These are phyloP conservation scores for Zygosaccharomyces rouxii DNA, from an alignment of 805 yeast genomes.

Conservation along the genomic window DNA sequence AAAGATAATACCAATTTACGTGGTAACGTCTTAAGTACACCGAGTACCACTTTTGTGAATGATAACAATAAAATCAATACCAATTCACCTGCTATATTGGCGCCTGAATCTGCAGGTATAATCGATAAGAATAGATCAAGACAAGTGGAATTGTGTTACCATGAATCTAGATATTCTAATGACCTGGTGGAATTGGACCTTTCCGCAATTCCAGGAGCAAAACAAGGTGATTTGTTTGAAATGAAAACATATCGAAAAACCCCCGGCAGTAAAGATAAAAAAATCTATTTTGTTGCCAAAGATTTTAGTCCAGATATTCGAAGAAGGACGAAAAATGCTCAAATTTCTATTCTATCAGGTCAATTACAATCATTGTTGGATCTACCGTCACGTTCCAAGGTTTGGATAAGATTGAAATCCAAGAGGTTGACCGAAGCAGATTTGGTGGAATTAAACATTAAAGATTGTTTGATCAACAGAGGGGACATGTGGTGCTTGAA, in stretches of 20 bases:
- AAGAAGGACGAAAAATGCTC: slow-evolving; percentile 33
- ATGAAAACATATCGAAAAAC: slow-evolving; percentile 43
- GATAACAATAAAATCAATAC: background rate
- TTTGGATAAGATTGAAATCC: slow-evolving; percentile 48
- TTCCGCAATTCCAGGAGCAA: slow-evolving; percentile 53
- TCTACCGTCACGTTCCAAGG: slow-evolving; percentile 62
- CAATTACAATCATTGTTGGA: slow-evolving; percentile 57
- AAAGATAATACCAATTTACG: slow-evolving; percentile 7
- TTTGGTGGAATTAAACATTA: slow-evolving; percentile 72
- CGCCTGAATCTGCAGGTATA: background rate
- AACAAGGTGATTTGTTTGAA: slow-evolving; percentile 76
- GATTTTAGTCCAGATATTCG: slow-evolving; percentile 24
- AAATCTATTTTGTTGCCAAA: slow-evolving; percentile 17
- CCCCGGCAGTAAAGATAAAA: slow-evolving; percentile 21
- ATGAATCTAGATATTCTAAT: slow-evolving; percentile 56
- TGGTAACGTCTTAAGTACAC: background rate
- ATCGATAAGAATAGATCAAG: slow-evolving; percentile 11
- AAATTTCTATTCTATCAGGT: slow-evolving; percentile 56
- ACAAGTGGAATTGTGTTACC: slow-evolving; percentile 41
- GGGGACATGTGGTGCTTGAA: slow-evolving; percentile 92
- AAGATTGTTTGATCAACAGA: slow-evolving; percentile 75
- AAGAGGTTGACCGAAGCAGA: slow-evolving; percentile 63
- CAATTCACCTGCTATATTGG: background rate
- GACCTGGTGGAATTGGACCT: slow-evolving; percentile 64
- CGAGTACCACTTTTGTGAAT: background rate